Percentiles rank a stretch among this genome's conserved stretches.
phyloP scores from a whole-genome alignment of 2,329 filamentous ascomycete genomes.

The Neonectria ditissima region DNA sequence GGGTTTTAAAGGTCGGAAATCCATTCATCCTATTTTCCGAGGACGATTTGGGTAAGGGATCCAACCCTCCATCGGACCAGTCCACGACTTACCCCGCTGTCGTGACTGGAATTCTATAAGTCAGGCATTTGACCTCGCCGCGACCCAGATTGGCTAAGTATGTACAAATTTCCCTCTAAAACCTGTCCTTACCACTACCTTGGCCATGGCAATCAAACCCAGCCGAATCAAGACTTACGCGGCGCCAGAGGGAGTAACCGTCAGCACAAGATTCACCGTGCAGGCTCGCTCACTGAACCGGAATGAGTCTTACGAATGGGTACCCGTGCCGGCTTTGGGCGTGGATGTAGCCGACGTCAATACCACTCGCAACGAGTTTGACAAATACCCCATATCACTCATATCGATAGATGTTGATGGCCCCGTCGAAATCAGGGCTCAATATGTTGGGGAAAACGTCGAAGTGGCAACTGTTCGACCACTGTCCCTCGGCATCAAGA shows the following conservation, averaged over 20 bases:
- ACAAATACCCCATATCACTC: conserved; percentile 18
- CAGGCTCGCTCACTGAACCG: conserved; percentile 2
- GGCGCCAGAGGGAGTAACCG: conserved; percentile 4
- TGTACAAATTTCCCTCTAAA: no score
- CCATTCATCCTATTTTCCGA: no score
- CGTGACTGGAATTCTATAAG: no score
- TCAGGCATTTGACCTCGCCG: no score
- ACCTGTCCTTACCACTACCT: no score
- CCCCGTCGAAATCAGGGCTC: conserved; percentile 15
- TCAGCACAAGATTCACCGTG: conserved; percentile 4
- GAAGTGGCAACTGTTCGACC: conserved; percentile 13
- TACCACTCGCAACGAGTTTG: conserved; percentile 16
- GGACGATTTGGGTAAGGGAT: no score
- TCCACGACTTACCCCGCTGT: no score
- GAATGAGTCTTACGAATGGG: background rate
- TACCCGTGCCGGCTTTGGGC: background rate
- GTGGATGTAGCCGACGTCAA: conserved; percentile 22
- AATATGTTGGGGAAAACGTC: conserved; percentile 2
- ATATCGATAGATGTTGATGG: conserved; percentile 17
- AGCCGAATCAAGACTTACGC: background rate
- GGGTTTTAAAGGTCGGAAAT: no score
- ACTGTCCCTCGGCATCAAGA: conserved; percentile 14
- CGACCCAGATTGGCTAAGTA: no score
- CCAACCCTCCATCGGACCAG: no score
- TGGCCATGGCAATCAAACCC: background rate